A percentile compares a stretch with the other conserved stretches of the same genome.
Conservation (phyloP, 805 yeast genomes). For the Candida loeiensis region DNA sequence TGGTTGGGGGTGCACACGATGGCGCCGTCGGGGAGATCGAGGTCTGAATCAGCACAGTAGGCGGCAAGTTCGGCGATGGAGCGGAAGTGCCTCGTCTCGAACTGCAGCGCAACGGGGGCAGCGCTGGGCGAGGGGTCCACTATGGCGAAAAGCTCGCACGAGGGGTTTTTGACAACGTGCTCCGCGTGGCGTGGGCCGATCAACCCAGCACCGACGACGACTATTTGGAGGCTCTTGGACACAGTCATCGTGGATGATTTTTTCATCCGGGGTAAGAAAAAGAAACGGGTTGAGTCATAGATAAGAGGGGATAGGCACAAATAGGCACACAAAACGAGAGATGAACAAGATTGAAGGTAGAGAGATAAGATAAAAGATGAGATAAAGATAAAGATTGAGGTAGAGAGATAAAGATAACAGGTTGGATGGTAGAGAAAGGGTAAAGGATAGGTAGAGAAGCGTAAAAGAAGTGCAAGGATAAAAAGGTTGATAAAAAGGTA, state of each 20-base stretch:
- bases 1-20: conserved; percentile 42
- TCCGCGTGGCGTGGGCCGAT: conserved; percentile 29
- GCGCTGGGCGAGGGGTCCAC: conserved; percentile 25
- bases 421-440: no score
- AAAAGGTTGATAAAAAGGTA: no score
- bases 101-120: conserved; percentile 16
- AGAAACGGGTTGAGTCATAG: not conserved
- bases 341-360: not conserved
- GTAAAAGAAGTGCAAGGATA: no score
- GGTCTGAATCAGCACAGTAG: conserved; percentile 15
- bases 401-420: not conserved
- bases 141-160: conserved; percentile 22
- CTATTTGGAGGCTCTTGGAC: conserved; percentile 10
- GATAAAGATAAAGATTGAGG: not conserved
- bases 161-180: conserved; percentile 17
- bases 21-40: conserved; percentile 37
- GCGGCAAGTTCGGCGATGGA: conserved; percentile 18
- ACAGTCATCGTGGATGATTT: conserved; percentile 9
- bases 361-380: not conserved
- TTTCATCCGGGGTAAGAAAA: conserved; percentile 1
- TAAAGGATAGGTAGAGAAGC: no score
- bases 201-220: conserved; percentile 26
- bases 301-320: not conserved
- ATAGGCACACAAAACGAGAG: not conserved
- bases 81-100: conserved; percentile 17